Percentiles rank a stretch among this genome's conserved stretches.
Conservation (phyloP, 2,329 filamentous ascomycete genomes). For the Fulvia fulva region DNA sequence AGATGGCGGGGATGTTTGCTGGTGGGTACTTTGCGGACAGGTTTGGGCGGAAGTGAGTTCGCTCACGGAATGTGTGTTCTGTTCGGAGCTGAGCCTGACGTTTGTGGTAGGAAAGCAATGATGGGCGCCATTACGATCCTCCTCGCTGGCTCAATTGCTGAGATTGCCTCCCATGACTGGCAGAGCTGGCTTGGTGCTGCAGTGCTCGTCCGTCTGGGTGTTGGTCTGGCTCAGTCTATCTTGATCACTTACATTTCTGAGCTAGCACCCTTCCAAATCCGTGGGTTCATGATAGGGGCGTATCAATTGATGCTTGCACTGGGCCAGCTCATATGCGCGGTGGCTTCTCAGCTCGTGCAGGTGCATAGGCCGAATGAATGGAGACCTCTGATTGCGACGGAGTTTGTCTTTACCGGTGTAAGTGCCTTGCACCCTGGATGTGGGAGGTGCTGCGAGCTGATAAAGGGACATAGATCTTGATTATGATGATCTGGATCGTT, state of each 20-base stretch:
- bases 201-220: constrained; percentile 16
- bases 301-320: constrained; percentile 17
- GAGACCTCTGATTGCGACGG: constrained; percentile 15
- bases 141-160: constrained; percentile 14
- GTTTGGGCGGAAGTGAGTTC: constrained; percentile 15
- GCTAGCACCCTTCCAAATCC: constrained; percentile 18
- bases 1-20: constrained; percentile 17
- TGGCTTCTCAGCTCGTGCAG: constrained; percentile 14
- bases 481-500: constrained; percentile 15
- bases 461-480: constrained; percentile 5
- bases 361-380: constrained; percentile 12
- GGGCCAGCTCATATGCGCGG: constrained; percentile 13
- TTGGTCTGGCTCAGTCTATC: constrained; percentile 18
- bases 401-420: constrained; percentile 18
- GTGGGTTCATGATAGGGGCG: constrained; percentile 18
- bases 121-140: constrained; percentile 12
- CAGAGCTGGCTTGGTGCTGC: constrained; percentile 17
- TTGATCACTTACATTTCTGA: constrained; percentile 19
- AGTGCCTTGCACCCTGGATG: neutral
- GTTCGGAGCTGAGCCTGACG: too few relatives aligned
- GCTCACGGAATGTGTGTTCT: too few relatives aligned
- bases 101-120: too few relatives aligned
- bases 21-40: constrained; percentile 9
- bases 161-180: constrained; percentile 15
- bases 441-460: neutral